A percentile compares a stretch with the other conserved stretches of the same genome.
phyloP scores from a whole-genome alignment of 768 basidiomycete genomes.

The Phaeotremella skinneri region DNA sequence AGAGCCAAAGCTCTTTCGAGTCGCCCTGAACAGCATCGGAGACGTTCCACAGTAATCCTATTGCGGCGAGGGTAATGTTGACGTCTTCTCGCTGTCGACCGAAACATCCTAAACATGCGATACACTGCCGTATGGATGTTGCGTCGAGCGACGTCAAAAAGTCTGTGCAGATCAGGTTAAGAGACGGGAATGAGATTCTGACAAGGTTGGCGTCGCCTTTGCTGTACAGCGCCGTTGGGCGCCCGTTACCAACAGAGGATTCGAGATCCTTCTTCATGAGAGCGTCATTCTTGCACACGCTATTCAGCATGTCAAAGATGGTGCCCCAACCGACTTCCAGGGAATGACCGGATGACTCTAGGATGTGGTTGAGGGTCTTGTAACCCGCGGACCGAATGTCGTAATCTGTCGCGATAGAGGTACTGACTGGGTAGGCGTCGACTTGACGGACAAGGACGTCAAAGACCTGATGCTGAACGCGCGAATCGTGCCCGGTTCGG shows the following conservation, averaged over 20 bases:
- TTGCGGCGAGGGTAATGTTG: slow-evolving; percentile 92
- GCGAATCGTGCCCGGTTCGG: slow-evolving; percentile 46
- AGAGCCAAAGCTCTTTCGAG: slow-evolving; percentile 91
- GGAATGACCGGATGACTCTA: slow-evolving; percentile 88
- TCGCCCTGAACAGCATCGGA: slow-evolving; percentile 89
- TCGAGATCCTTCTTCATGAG: slow-evolving; percentile 25
- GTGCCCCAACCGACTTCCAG: slow-evolving; percentile 88
- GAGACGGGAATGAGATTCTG: slow-evolving; percentile 88
- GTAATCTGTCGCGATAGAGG: slow-evolving; percentile 57
- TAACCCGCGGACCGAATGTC: slow-evolving; percentile 85
- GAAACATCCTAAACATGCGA: slow-evolving; percentile 85
- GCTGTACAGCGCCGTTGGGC: slow-evolving; percentile 58
- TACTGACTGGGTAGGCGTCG: slow-evolving; percentile 53
- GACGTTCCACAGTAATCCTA: slow-evolving; percentile 90
- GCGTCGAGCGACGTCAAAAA: slow-evolving; percentile 77
- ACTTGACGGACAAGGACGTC: slow-evolving; percentile 80
- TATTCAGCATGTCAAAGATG: slow-evolving; percentile 86
- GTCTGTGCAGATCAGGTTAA: slow-evolving; percentile 86
- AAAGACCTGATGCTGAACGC: slow-evolving; percentile 76
- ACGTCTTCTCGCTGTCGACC: slow-evolving; percentile 84
- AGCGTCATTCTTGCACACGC: slow-evolving; percentile 65
- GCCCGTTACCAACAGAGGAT: slow-evolving; percentile 28
- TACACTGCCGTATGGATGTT: slow-evolving; percentile 79
- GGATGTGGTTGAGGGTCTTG: slow-evolving; percentile 82
- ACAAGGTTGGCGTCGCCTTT: slow-evolving; percentile 73